phyloP scores from a whole-genome alignment of 2,329 filamentous ascomycete genomes.

The Aspergillus viridinutans region DNA sequence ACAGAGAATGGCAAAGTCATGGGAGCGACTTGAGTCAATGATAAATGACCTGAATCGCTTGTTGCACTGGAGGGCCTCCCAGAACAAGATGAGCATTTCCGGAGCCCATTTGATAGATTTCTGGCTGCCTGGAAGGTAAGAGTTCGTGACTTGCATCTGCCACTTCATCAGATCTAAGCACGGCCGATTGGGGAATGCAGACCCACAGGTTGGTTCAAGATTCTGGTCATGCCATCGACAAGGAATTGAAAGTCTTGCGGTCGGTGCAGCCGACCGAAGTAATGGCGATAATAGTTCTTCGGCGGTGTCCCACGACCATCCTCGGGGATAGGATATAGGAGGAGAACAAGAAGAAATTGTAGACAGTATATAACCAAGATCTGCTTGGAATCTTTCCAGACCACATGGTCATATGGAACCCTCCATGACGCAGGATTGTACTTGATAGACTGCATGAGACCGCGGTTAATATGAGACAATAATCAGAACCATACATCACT shows the following conservation, averaged over 20 bases:
- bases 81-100: slow-evolving; percentile 95
- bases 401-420: slow-evolving; percentile 87
- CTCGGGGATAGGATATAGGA: slow-evolving; percentile 86
- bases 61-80: slow-evolving; percentile 96
- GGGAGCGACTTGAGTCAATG: slow-evolving; percentile 87
- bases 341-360: slow-evolving; percentile 78
- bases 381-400: slow-evolving; percentile 87
- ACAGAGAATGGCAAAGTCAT: slow-evolving; percentile 87
- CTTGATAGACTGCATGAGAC: slow-evolving; percentile 68
- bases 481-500: not conserved
- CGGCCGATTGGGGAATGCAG: not conserved
- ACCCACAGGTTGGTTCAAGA: slow-evolving; percentile 75
- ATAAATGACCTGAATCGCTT: slow-evolving; percentile 96
- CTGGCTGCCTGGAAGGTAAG: slow-evolving; percentile 83
- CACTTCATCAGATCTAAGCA: slow-evolving; percentile 5
- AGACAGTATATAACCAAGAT: slow-evolving; percentile 87
- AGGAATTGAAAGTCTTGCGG: slow-evolving; percentile 98
- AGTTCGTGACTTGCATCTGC: slow-evolving; percentile 74
- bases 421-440: slow-evolving; percentile 94
- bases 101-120: slow-evolving; percentile 80
- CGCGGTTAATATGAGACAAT: slow-evolving; percentile 7
- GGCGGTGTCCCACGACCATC: slow-evolving; percentile 58
- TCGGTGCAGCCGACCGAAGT: slow-evolving; percentile 81
- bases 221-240: slow-evolving; percentile 87
- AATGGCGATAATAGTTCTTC: slow-evolving; percentile 93